A percentile compares a stretch with the other conserved stretches of the same genome.
These are phyloP conservation scores for Solanum rostratum DNA, from an alignment of 257 asterid genomes.

Conservation along the genomic window DNA sequence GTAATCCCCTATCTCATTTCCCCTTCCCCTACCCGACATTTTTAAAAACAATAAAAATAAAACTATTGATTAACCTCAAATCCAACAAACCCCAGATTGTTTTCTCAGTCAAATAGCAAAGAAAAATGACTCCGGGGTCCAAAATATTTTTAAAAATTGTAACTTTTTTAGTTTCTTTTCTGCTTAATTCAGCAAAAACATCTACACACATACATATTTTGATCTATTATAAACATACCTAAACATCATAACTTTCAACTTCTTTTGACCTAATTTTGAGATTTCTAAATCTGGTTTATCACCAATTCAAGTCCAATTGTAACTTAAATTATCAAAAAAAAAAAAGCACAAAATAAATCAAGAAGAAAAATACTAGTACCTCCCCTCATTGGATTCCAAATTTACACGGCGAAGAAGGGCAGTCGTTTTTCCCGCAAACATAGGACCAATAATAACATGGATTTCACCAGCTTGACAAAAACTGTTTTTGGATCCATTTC, in stretches of 20 bases:
- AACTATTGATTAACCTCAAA: neutral
- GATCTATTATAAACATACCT: neutral
- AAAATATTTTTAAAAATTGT: too few species aligned
- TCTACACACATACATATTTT: neutral
- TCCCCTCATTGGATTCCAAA: constrained; percentile 33
- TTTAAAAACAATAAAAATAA: too few species aligned
- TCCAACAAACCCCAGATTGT: neutral
- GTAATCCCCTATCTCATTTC: neutral
- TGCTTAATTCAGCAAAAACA: neutral
- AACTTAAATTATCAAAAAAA: neutral
- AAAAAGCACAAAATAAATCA: neutral
- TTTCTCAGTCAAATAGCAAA: neutral
- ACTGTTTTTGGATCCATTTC: neutral
- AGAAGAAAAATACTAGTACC: constrained; percentile 13
- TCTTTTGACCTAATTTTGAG: neutral
- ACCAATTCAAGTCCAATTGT: neutral
- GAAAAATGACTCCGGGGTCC: neutral
- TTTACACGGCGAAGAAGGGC: constrained; percentile 52
- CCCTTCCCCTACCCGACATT: neutral
- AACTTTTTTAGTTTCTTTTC: neutral
- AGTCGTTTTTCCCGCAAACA: constrained; percentile 91
- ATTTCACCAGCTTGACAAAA: constrained; percentile 40
- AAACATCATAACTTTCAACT: neutral
- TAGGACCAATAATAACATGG: constrained; percentile 84
- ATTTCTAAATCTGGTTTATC: neutral